These are phyloP conservation scores for Fraxinus velutina DNA, from an alignment of 305 asterid genomes.

Conservation along the genomic window DNA sequence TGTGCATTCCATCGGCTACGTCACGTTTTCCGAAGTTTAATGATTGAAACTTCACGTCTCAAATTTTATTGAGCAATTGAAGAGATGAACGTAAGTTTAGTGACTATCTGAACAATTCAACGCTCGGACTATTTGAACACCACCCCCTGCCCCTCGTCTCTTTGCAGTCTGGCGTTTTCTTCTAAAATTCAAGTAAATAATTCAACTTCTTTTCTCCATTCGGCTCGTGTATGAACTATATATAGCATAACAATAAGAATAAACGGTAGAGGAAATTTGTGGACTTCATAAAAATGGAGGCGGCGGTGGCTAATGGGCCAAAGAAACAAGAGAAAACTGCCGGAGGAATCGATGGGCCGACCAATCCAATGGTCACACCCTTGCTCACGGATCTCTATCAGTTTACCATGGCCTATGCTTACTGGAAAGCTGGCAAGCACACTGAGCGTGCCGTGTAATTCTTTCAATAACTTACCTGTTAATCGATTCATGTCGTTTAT, in stretches of 20 bases:
- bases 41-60: too few species aligned
- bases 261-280: background rate
- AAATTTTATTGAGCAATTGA: too few species aligned
- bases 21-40: too few species aligned
- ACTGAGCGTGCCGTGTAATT: constrained; percentile 87
- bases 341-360: constrained; percentile 55
- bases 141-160: background rate
- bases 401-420: constrained; percentile 98
- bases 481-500: constrained; percentile 1
- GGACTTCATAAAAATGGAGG: background rate
- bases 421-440: constrained; percentile 95
- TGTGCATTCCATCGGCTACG: too few species aligned
- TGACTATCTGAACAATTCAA: background rate
- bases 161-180: background rate
- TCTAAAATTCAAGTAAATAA: background rate
- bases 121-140: background rate
- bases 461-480: background rate
- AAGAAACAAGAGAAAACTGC: constrained; percentile 12
- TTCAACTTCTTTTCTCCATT: background rate
- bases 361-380: constrained; percentile 98
- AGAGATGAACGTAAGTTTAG: too few species aligned
- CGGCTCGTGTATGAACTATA: background rate
- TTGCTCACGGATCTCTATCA: constrained; percentile 92
- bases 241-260: background rate
- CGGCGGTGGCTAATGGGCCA: constrained; percentile 39